A percentile compares a stretch with the other conserved stretches of the same genome.
These are phyloP conservation scores for Citrus glauca DNA, from an alignment of 345 rosid species.

Conservation along the genomic window DNA sequence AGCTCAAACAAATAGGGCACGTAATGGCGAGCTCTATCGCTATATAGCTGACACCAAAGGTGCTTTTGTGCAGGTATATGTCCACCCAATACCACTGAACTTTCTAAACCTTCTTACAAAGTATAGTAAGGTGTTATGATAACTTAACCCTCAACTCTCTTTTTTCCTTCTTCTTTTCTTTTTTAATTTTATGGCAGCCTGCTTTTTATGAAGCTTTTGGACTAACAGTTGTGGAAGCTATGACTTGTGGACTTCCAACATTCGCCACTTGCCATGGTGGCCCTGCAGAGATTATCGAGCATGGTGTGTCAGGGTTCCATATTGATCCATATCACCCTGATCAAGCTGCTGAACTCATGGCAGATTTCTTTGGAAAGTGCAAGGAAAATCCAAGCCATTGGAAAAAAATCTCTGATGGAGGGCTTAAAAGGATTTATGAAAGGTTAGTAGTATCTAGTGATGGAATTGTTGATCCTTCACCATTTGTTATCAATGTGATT, in stretches of 20 bases:
- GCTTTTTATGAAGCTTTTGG: constrained; percentile 99
- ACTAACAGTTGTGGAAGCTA: constrained; percentile 93
- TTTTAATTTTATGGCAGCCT: constrained; percentile 48
- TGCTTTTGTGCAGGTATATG: constrained; percentile 82
- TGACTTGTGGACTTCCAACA: constrained; percentile 97
- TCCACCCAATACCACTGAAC: background rate
- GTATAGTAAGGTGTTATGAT: background rate
- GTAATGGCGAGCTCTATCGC: constrained; percentile 94
- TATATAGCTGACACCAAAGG: constrained; percentile 85
- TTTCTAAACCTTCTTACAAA: background rate
- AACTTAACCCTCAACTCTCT: background rate
- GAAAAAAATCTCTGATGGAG: constrained; percentile 71
- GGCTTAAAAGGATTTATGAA: constrained; percentile 80
- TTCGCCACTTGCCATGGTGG: constrained; percentile 97
- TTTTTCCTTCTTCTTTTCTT: background rate
- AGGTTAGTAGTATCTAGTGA: constrained; percentile 35
- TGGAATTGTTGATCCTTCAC: background rate
- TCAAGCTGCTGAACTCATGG: constrained; percentile 55
- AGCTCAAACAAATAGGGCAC: constrained; percentile 90
- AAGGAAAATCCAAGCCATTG: constrained; percentile 76
- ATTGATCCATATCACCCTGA: constrained; percentile 96
- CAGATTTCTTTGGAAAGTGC: constrained; percentile 64
- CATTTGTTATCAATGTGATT: background rate
- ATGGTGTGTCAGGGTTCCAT: constrained; percentile 83
- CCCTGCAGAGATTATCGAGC: constrained; percentile 91